Evolutionary conservation across 805 yeast genomes (phyloP), one percentile per base, ranked within the genome.

Genomic region (Zygotorulaspora chibaensis): DNA sequence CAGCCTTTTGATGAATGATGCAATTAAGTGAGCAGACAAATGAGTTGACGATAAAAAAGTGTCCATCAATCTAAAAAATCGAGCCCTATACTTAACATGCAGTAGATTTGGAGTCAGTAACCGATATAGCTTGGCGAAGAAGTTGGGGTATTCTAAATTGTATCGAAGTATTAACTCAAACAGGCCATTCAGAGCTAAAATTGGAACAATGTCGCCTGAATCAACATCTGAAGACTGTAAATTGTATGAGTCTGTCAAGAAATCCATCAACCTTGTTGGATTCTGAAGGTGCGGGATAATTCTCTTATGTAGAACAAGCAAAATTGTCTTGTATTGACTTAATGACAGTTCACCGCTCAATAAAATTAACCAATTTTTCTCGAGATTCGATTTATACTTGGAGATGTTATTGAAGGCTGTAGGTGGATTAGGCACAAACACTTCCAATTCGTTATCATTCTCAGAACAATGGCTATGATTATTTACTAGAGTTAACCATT

Each of bases 111-210:
- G 84, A 13, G 87, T 87, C 38, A 93, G 73, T 34, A 93, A 73
- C 8, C 83, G 81, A 65, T 93, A 91, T 34, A 91, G 75, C 66
- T 91, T 90, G 39, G 73, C 66, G 69, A 81, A 91, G 61, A 91
- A 93, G 51, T 88, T 83, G 13, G 98, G 97, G 63, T 91, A 91
- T 59, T 91, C 98, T 56, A 91, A 73, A 61, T 90, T 90, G 65
- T 79, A 80, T 46, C 75, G 73, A 57, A 79, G 86, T 82, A 91
- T 91, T 48, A 91, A 72, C 57, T 81, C 88, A 67, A 88, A 91
- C 42, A 91, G 71, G 9, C 96, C 95, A 64, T 89, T 91, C 56
- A 91, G 73, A 2, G 98, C 83, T 43, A 93, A 68, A 36, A 91
- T 78, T 13, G 90, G 84, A 11, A 83, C 71, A 6, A 83, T 73